Conservation (phyloP, 768 basidiomycete species). For the Tremella fuciformis region DNA sequence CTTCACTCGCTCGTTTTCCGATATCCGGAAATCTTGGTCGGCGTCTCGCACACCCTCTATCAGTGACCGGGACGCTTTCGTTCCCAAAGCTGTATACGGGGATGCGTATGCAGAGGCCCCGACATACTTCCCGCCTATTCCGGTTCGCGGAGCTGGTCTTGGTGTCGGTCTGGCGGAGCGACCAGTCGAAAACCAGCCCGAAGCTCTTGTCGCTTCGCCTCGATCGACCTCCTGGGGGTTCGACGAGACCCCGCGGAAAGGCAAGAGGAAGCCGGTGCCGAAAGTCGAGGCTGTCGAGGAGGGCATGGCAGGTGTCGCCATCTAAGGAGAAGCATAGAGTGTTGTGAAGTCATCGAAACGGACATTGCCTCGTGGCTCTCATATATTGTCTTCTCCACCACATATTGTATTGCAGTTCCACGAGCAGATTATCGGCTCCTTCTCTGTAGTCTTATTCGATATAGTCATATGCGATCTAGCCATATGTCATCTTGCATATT, state of each 20-base stretch:
- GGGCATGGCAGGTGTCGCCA: neutral
- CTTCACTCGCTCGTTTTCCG: neutral
- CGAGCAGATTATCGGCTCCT: no score
- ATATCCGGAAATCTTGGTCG: neutral
- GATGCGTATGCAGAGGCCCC: conserved; percentile 2
- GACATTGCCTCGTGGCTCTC: no score
- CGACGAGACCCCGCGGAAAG: conserved; percentile 9
- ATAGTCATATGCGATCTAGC: no score
- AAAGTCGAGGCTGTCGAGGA: conserved; percentile 11
- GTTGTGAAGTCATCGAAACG: no score
- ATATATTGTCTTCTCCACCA: no score
- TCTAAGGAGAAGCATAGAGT: neutral
- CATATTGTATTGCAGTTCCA: no score
- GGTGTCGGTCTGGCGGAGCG: neutral
- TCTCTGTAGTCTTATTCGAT: no score
- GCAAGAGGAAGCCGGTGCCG: conserved; percentile 26
- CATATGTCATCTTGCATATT: no score
- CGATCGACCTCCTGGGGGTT: conserved; percentile 10
- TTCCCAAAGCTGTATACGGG: neutral
- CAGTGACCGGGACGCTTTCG: neutral
- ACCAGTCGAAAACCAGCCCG: neutral
- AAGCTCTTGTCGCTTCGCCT: neutral
- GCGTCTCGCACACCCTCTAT: neutral
- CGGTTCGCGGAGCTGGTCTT: conserved; percentile 16
- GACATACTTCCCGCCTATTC: conserved; percentile 22